Percentiles rank a stretch among this genome's conserved stretches.
phyloP scores from a whole-genome alignment of 495 filamentous ascomycete species.

The Aspergillus diversus region DNA sequence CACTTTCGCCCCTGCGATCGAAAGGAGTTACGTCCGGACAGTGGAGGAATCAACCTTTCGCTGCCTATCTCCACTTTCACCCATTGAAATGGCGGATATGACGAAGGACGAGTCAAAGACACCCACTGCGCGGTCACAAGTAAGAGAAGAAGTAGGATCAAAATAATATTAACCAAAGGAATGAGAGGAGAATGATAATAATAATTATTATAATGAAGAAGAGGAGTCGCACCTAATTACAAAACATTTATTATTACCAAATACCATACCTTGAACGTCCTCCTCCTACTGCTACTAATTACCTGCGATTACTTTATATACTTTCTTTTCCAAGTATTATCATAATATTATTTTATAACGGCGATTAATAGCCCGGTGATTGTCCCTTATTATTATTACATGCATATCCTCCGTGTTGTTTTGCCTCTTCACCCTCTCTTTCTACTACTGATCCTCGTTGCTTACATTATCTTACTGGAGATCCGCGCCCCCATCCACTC shows the following conservation, averaged over 20 bases:
- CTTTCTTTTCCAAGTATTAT: constrained; percentile 1
- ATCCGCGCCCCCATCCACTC: constrained; percentile 30
- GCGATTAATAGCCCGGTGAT: not conserved
- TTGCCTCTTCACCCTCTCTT: constrained; percentile 18
- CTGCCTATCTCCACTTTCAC: constrained; percentile 12
- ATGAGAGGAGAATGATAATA: not conserved
- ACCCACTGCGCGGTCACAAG: constrained; percentile 8
- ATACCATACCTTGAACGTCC: not conserved
- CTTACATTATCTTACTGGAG: constrained; percentile 35
- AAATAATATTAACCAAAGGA: not conserved
- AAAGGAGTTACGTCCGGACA: constrained; percentile 18
- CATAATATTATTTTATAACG: constrained; percentile 1
- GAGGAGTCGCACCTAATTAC: not conserved
- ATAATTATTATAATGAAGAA: constrained; percentile 3
- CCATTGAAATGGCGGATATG: constrained; percentile 16
- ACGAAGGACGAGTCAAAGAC: constrained; percentile 20
- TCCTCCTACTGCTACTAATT: constrained; percentile 14
- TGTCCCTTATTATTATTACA: constrained; percentile 21
- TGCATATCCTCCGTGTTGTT: constrained; percentile 19
- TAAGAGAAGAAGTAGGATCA: not conserved
- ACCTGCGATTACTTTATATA: constrained; percentile 4
- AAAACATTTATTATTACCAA: not conserved
- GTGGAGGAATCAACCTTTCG: constrained; percentile 4
- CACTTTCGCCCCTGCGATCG: constrained; percentile 21
- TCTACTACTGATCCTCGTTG: constrained; percentile 18